These are phyloP conservation scores for Melampsora abietis-canadensis DNA, from an alignment of 1,284 basidiomycete genomes.

Conservation along the genomic window DNA sequence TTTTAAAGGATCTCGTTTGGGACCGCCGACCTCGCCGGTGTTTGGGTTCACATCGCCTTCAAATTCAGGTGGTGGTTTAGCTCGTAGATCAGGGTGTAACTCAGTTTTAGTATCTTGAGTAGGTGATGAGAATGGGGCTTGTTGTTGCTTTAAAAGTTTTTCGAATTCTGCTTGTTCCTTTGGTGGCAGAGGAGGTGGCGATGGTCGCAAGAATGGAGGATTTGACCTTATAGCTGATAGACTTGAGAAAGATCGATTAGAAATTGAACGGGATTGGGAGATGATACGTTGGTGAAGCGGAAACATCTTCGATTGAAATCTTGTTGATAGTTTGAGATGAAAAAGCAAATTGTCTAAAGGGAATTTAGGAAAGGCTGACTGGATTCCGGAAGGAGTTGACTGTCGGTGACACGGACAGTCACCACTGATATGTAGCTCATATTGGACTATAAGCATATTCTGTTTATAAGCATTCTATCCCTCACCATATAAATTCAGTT, in stretches of 20 bases:
- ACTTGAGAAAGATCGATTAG: not conserved
- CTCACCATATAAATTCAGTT: too few relatives aligned
- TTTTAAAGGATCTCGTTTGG: constrained; percentile 60
- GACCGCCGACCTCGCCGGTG: constrained; percentile 61
- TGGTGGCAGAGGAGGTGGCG: constrained; percentile 53
- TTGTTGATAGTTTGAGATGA: not conserved
- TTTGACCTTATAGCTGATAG: not conserved
- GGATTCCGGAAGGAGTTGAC: not conserved
- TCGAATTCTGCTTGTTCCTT: constrained; percentile 56
- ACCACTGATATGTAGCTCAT: too few relatives aligned
- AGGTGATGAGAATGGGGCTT: constrained; percentile 40
- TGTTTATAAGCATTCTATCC: too few relatives aligned
- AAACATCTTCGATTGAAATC: not conserved
- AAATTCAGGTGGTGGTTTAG: constrained; percentile 55
- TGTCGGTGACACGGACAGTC: too few relatives aligned
- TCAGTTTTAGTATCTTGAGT: constrained; percentile 41
- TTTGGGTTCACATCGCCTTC: constrained; percentile 59
- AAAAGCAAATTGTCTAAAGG: not conserved
- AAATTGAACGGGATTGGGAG: not conserved
- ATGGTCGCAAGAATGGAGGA: constrained; percentile 46
- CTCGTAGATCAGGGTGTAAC: constrained; percentile 54
- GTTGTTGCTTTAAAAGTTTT: constrained; percentile 50
- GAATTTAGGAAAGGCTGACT: not conserved
- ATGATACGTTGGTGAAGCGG: not conserved
- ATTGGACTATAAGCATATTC: too few relatives aligned